A percentile compares a stretch with the other conserved stretches of the same genome.
These are phyloP conservation scores for Saccharum hybrid DNA, from an alignment of 202 grass and related monocot genomes.

Conservation along the genomic window DNA sequence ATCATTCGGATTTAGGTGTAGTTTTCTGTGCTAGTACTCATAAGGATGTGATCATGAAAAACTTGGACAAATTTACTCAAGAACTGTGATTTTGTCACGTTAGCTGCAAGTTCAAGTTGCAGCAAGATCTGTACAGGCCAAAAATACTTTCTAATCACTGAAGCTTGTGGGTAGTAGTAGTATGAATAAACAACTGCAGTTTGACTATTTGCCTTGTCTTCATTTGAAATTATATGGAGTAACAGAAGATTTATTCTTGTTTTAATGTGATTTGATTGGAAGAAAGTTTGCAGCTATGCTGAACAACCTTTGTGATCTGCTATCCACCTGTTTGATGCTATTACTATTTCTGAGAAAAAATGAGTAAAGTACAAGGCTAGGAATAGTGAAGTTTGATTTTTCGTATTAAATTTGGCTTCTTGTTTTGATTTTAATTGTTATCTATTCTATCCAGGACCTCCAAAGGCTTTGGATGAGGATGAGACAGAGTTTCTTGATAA, in stretches of 20 bases:
- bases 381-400: background rate
- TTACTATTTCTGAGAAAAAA: constrained; percentile 24
- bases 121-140: background rate
- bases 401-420: background rate
- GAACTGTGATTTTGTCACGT: background rate
- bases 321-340: background rate
- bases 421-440: constrained; percentile 15
- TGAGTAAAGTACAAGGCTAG: background rate
- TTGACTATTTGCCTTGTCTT: background rate
- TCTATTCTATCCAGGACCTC: constrained; percentile 68
- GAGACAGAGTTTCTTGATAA: constrained; percentile 93
- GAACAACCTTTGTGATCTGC: background rate
- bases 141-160: background rate
- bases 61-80: background rate
- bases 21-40: background rate
- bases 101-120: background rate
- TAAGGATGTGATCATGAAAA: background rate
- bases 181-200: background rate
- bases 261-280: background rate
- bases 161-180: background rate
- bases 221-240: background rate
- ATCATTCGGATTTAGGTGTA: background rate
- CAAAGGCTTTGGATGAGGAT: constrained; percentile 95
- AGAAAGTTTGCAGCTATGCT: constrained; percentile 2
- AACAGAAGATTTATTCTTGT: constrained; percentile 22